Evolutionary conservation across 805 yeast species (phyloP).

Genomic region (Candida incommunis): DNA sequence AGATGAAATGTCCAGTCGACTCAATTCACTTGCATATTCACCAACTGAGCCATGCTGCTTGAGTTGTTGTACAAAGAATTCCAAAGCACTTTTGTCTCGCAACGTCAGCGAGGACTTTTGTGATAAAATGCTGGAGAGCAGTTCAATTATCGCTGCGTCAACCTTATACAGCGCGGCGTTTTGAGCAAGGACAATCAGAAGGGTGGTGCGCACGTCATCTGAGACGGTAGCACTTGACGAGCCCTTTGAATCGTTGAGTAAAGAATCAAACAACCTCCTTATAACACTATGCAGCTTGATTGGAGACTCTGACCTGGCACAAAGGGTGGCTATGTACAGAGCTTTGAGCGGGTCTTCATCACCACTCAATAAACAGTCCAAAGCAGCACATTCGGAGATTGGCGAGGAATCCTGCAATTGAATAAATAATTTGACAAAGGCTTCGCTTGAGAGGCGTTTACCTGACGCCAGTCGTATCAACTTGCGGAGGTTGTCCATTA

Average conservation of each 20-base stretch:
- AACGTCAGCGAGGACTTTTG: neutral
- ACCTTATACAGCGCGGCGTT: neutral
- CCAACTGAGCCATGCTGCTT: neutral
- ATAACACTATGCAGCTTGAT: neutral
- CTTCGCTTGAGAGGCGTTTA: constrained; percentile 10
- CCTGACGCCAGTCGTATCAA: constrained; percentile 8
- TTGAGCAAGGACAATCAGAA: neutral
- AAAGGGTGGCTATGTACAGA: neutral
- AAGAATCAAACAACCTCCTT: neutral
- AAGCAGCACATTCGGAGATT: constrained; percentile 2
- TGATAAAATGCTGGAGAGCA: neutral
- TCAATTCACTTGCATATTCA: neutral
- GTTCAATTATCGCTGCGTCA: neutral
- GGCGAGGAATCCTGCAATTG: constrained; percentile 17
- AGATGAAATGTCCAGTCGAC: neutral
- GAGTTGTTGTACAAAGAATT: neutral
- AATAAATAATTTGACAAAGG: constrained; percentile 15
- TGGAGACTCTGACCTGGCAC: neutral
- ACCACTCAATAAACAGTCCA: neutral
- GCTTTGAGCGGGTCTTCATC: neutral
- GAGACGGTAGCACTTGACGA: neutral
- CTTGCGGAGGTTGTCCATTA: constrained; percentile 11
- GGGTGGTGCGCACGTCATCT: neutral
- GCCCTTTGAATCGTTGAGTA: neutral
- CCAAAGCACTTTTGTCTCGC: neutral